Conservation (phyloP, 179 eudicot genomes). For the Gypsophila paniculata region DNA sequence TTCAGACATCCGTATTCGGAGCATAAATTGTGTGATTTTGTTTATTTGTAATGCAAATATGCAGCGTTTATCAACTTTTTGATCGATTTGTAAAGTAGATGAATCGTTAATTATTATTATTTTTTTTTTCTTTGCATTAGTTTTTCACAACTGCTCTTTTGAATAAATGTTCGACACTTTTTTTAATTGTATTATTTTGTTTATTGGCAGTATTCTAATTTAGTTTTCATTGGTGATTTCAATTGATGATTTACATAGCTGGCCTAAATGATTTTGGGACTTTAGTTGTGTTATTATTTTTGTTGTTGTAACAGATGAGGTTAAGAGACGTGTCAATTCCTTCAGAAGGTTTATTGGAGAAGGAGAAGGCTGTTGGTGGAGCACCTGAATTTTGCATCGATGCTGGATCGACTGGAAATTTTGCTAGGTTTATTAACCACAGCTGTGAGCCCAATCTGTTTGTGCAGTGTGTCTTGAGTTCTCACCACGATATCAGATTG, state of each 20-base stretch:
- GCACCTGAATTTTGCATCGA: conserved; percentile 72
- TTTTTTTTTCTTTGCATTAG: background rate
- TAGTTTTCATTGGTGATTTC: too few relatives aligned
- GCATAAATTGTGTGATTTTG: background rate
- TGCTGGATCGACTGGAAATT: conserved; percentile 56
- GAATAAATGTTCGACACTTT: too few relatives aligned
- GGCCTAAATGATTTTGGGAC: too few relatives aligned
- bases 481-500: conserved; percentile 58
- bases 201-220: too few relatives aligned
- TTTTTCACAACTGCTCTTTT: background rate
- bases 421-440: conserved; percentile 79
- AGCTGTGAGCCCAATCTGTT: conserved; percentile 87
- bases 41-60: background rate
- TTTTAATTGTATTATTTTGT: too few relatives aligned
- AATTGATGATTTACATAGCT: too few relatives aligned
- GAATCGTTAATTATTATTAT: background rate
- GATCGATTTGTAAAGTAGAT: background rate
- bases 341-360: conserved; percentile 24
- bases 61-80: background rate
- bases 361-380: conserved; percentile 43
- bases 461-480: conserved; percentile 72
- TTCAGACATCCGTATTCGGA: background rate
- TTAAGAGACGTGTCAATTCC: conserved; percentile 61
- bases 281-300: too few relatives aligned
- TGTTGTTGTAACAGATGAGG: conserved; percentile 68